A percentile compares a stretch with the other conserved stretches of the same genome.
These are phyloP conservation scores for Diaporthe citrichinensis DNA, from an alignment of 2,329 filamentous ascomycete species.

Conservation along the genomic window DNA sequence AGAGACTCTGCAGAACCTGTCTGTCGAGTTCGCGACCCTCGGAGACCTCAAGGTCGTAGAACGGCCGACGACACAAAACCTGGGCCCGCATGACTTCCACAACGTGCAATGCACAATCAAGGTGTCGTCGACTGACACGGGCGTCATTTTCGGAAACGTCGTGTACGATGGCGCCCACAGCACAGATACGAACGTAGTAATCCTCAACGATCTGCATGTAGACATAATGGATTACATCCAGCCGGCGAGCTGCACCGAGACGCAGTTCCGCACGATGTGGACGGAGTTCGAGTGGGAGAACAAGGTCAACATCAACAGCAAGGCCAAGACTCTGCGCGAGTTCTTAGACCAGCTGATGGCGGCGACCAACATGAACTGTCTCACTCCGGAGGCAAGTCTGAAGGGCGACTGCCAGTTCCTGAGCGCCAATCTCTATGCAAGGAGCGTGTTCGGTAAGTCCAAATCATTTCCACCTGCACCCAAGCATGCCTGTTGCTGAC, in stretches of 20 bases:
- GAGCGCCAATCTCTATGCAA: slow-evolving; percentile 95
- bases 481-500: slow-evolving; percentile 11
- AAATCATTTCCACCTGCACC: slow-evolving; percentile 34
- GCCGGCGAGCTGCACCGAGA: slow-evolving; percentile 95
- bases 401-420: slow-evolving; percentile 99
- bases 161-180: slow-evolving; percentile 95
- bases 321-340: slow-evolving; percentile 90
- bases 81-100: slow-evolving; percentile 95
- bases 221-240: slow-evolving; percentile 99
- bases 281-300: slow-evolving; percentile 99
- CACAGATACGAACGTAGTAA: slow-evolving; percentile 95
- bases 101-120: slow-evolving; percentile 99
- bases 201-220: slow-evolving; percentile 97
- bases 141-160: slow-evolving; percentile 98
- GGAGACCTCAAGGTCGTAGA: slow-evolving; percentile 99
- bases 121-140: slow-evolving; percentile 97
- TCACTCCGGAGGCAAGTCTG: slow-evolving; percentile 95
- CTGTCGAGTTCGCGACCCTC: slow-evolving; percentile 97
- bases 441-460: slow-evolving; percentile 95
- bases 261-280: slow-evolving; percentile 99
- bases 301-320: slow-evolving; percentile 99
- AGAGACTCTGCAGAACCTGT: slow-evolving; percentile 96
- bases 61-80: slow-evolving; percentile 94
- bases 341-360: slow-evolving; percentile 97
- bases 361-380: slow-evolving; percentile 97